Evolutionary conservation across 2,329 filamentous ascomycete species (phyloP).

Genomic region (Zasmidium cellare): DNA sequence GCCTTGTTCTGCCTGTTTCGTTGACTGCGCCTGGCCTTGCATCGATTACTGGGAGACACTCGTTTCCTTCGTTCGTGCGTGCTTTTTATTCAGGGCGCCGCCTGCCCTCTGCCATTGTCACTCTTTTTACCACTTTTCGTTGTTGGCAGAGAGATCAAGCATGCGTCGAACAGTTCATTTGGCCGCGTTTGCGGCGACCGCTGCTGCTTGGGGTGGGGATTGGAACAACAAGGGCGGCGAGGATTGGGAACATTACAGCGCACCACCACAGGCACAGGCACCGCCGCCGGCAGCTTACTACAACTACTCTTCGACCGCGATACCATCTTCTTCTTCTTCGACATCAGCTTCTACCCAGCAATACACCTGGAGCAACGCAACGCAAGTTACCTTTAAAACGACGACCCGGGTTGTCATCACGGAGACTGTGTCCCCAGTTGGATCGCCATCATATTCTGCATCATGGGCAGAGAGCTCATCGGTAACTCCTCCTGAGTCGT

Average conservation of each 20-base stretch:
- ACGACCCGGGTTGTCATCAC: neutral
- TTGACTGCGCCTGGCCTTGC: too few relatives aligned
- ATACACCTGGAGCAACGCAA: neutral
- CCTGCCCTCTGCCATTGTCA: neutral
- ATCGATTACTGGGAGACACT: neutral
- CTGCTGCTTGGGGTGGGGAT: conserved; percentile 2
- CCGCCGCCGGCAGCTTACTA: neutral
- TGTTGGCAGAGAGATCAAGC: neutral
- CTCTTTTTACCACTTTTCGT: neutral
- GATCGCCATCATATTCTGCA: neutral
- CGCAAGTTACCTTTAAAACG: neutral
- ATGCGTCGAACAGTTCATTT: conserved; percentile 5
- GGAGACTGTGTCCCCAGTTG: neutral
- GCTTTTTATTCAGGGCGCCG: neutral
- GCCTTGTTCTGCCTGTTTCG: neutral
- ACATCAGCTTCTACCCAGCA: neutral
- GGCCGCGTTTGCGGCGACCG: conserved; percentile 7
- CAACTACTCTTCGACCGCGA: neutral
- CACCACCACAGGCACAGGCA: neutral
- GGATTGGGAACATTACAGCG: neutral
- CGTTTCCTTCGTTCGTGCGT: neutral
- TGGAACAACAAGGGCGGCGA: neutral
- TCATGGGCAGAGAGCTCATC: neutral
- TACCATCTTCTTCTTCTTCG: neutral
- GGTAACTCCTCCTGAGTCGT: too few relatives aligned